Base-by-base conservation (phyloP, 768 basidiomycete species). In the Podaxis sp. region DNA sequence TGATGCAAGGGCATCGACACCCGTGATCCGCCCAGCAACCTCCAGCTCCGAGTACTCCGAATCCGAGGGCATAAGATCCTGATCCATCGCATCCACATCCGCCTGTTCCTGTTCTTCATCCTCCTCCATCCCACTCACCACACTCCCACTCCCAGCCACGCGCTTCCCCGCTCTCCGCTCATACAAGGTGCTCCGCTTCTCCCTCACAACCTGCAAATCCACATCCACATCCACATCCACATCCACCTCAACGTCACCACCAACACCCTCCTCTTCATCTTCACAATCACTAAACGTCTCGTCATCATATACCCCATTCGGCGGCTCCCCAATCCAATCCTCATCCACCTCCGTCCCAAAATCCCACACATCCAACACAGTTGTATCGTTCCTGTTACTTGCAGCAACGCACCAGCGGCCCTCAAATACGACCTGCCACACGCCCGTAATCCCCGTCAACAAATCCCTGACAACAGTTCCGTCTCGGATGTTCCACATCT, bases 371-470 rank as follows among this genome's bases (percentile, higher is more conserved):
- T 94, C 92, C 57, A 94, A 76, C 60, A 90, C 87, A 3, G 92
- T 93, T 4, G 83, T 73, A 65, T 90, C 84, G 62, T 83, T 84
- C 60, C 88, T 80, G 66, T 94, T 93, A 69, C 91, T 93, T 32
- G 97, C 97, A 6, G 95, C 94, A 48, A 99, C 93, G 69, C 94
- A 93, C 83, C 93, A 93, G 61, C 94, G 79, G 0, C 94, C 93
- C 72, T 95, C 91, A 71, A 96, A 97, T 32, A 93, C 88, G 47
- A 98, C 93, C 74, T 98, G 96, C 96, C 96, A 99, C 23, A 99
- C 97, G 11, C 93, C 95, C 16, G 88, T 90, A 64, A 98, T 92
- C 9, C 93, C 91, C 0, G 90, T 92, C 64, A 98, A 77, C 63
- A 99, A 78, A 70, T 98, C 97, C 36, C 93, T 82, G 11, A 93